Evolutionary conservation across 768 basidiomycete genomes (phyloP), one percentile per base, ranked within the genome.

Genomic region (Naganishia antarctica): DNA sequence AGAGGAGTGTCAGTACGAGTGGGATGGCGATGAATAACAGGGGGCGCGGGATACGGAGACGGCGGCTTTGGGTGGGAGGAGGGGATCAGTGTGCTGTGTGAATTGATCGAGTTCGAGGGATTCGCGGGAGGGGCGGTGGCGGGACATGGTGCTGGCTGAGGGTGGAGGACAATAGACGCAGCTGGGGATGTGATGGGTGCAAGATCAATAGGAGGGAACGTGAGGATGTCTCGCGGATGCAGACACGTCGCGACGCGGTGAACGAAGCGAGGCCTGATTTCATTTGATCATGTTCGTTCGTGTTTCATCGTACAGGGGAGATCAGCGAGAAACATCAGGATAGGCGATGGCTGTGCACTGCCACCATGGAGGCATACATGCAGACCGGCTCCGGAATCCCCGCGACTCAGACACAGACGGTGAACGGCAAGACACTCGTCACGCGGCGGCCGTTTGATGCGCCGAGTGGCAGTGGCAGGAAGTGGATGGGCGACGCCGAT

Each of bases 381-480:
- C 43, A 44, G n/a, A 44, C 8, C 43, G 6, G 6, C 8, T 44
- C 5, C n/a, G n/a, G n/a, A n/a, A n/a, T n/a, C 18, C 6, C 43
- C 5, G 43, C 43, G 8, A 44, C 43, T 7, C 43, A 44, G 18
- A 44, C 43, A 21, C 5, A 44, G 16, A 7, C 8, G 13, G 13
- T 12, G 11, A 44, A 44, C 43, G 47, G 25, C 47, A 49, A 49
- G 47, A 49, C 47, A 9, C 47, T 49, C 47, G 47, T 49, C 25
- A 23, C 13, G 6, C 21, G 21, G 23, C 47, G 47, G 11, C 47
- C 25, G 11, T 49, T 49, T 18, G 25, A 23, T 13, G 47, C 47
- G 13, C 23, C 4, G 25, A 49, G 11, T 25, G 4, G 7, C n/a
- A 12, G 11, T 18, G 37, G 8, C 7, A 40, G 37, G 37, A 16